Percentiles rank a stretch among this genome's conserved stretches.
Conservation (phyloP, 495 filamentous ascomycete species). For the Annulohypoxylon stygium region DNA sequence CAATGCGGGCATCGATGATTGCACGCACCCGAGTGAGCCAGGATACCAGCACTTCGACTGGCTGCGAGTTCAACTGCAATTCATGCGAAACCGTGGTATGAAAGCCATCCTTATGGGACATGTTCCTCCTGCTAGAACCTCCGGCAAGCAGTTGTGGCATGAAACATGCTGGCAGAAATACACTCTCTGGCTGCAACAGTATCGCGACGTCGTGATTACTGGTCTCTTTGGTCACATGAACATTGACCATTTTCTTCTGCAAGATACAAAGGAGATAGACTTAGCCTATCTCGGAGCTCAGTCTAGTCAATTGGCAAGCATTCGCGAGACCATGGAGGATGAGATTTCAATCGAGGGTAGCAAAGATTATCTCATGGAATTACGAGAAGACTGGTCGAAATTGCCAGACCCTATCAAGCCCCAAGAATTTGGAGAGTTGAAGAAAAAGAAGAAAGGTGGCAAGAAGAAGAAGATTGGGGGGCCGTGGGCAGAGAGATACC, state of each 20-base stretch:
- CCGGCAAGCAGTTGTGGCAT: slow-evolving; percentile 88
- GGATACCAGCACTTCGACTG: slow-evolving; percentile 97
- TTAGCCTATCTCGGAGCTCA: slow-evolving; percentile 61
- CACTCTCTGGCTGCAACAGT: slow-evolving; percentile 88
- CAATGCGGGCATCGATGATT: slow-evolving; percentile 93
- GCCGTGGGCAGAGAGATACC: slow-evolving; percentile 85
- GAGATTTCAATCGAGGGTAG: slow-evolving; percentile 74
- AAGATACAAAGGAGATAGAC: slow-evolving; percentile 84
- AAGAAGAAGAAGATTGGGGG: slow-evolving; percentile 75
- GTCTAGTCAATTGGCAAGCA: slow-evolving; percentile 48
- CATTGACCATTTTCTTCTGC: slow-evolving; percentile 95
- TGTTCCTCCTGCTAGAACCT: slow-evolving; percentile 88
- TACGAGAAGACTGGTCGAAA: slow-evolving; percentile 81
- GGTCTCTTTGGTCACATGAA: slow-evolving; percentile 97
- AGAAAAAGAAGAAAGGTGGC: slow-evolving; percentile 56
- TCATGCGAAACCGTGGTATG: slow-evolving; percentile 85
- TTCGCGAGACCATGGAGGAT: slow-evolving; percentile 60
- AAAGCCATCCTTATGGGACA: slow-evolving; percentile 96
- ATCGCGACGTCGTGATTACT: slow-evolving; percentile 86
- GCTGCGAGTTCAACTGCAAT: slow-evolving; percentile 90
- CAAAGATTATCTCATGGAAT: slow-evolving; percentile 80
- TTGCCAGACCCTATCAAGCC: slow-evolving; percentile 70
- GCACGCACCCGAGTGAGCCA: slow-evolving; percentile 78
- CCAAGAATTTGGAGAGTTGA: slow-evolving; percentile 49
- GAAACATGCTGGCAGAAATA: slow-evolving; percentile 98